Percentiles rank a stretch among this genome's conserved stretches.
phyloP scores from a whole-genome alignment of 2,329 filamentous ascomycete genomes.

The Fusarium albidum region DNA sequence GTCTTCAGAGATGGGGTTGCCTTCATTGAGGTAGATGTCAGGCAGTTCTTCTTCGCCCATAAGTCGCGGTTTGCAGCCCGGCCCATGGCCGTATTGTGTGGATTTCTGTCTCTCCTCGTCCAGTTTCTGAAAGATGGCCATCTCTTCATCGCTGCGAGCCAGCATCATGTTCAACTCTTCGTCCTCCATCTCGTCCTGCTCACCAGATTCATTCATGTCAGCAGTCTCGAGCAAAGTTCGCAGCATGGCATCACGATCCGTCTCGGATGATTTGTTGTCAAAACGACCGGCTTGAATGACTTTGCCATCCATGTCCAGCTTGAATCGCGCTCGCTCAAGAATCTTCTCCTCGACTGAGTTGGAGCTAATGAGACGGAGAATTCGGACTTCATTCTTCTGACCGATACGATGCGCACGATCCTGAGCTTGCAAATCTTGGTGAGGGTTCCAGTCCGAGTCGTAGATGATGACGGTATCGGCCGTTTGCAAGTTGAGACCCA shows the following conservation, averaged over 20 bases:
- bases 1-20: conserved; percentile 81
- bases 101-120: conserved; percentile 77
- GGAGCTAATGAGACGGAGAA: conserved; percentile 92
- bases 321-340: conserved; percentile 93
- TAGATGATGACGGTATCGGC: conserved; percentile 99
- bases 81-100: conserved; percentile 73
- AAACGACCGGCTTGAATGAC: conserved; percentile 99
- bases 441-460: conserved; percentile 99
- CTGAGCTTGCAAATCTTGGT: conserved; percentile 98
- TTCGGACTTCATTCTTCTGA: conserved; percentile 99
- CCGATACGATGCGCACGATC: conserved; percentile 99
- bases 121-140: conserved; percentile 80
- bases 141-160: conserved; percentile 84
- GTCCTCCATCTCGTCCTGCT: conserved; percentile 98
- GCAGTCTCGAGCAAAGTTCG: conserved; percentile 90
- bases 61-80: conserved; percentile 76
- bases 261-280: conserved; percentile 98
- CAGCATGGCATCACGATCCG: conserved; percentile 96
- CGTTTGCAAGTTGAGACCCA: conserved; percentile 96
- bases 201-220: conserved; percentile 71
- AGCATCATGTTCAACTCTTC: conserved; percentile 96
- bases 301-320: conserved; percentile 99
- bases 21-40: conserved; percentile 91
- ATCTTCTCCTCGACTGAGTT: conserved; percentile 99
- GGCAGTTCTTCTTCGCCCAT: conserved; percentile 89